Percentiles rank a stretch among this genome's conserved stretches.
phyloP scores from a whole-genome alignment of 2,329 filamentous ascomycete species.

The Nothopassalora personata region DNA sequence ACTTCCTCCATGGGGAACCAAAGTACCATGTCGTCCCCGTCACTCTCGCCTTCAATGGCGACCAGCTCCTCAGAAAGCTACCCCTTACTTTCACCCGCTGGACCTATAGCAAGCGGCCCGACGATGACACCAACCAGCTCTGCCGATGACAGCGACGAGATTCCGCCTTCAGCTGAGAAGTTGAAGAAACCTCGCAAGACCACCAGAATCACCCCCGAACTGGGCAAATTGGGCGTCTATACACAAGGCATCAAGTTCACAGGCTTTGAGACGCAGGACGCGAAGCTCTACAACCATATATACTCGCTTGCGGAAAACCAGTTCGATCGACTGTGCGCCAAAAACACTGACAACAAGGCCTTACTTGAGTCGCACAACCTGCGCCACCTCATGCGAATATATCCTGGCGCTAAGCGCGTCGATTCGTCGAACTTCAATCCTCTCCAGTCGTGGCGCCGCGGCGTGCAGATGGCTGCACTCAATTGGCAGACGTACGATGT shows the following conservation, averaged over 20 bases:
- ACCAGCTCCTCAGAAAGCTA: constrained; percentile 47
- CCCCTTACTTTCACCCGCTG: constrained; percentile 45
- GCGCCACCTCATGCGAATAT: constrained; percentile 86
- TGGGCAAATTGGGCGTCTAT: constrained; percentile 81
- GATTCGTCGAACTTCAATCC: constrained; percentile 93
- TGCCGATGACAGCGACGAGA: constrained; percentile 72
- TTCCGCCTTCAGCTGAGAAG: constrained; percentile 52
- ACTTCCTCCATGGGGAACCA: constrained; percentile 57
- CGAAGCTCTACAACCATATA: constrained; percentile 86
- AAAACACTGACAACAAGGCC: constrained; percentile 68
- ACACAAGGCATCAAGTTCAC: constrained; percentile 71
- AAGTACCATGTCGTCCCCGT: constrained; percentile 44
- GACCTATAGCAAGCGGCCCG: constrained; percentile 52
- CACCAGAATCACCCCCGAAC: constrained; percentile 78
- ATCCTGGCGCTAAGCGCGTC: constrained; percentile 76
- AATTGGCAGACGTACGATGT: constrained; percentile 99
- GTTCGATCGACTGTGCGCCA: constrained; percentile 74
- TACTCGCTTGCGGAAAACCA: constrained; percentile 90
- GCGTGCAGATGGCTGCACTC: constrained; percentile 94
- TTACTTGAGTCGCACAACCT: constrained; percentile 85
- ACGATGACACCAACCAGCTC: constrained; percentile 54
- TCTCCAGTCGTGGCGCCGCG: constrained; percentile 85
- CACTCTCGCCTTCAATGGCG: constrained; percentile 50
- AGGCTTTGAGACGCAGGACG: constrained; percentile 73
- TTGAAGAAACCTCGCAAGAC: constrained; percentile 59